phyloP scores from a whole-genome alignment of 164 flowering plant genomes.

The Aristolochia fimbriata region DNA sequence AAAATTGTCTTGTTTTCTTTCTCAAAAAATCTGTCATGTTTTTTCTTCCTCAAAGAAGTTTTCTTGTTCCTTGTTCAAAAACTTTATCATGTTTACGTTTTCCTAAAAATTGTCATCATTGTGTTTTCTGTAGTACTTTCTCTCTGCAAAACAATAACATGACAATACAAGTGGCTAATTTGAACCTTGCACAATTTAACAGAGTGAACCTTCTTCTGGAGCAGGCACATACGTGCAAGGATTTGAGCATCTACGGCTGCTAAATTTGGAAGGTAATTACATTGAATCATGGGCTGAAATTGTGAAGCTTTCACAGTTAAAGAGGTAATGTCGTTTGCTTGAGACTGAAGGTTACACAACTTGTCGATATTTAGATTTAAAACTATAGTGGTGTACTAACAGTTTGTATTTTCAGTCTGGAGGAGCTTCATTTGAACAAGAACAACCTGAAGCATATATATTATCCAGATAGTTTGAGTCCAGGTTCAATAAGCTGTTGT shows the following conservation, averaged over 20 bases:
- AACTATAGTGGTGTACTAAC: not conserved
- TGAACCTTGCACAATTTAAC: slow-evolving; percentile 3
- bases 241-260: slow-evolving; percentile 56
- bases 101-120: too few relatives aligned
- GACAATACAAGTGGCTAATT: not conserved
- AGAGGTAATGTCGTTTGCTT: slow-evolving; percentile 29
- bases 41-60: too few relatives aligned
- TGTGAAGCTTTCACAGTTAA: slow-evolving; percentile 57
- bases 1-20: too few relatives aligned
- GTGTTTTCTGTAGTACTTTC: too few relatives aligned
- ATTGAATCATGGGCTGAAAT: slow-evolving; percentile 75
- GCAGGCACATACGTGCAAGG: slow-evolving; percentile 36
- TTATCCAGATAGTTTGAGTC: slow-evolving; percentile 32
- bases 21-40: too few relatives aligned
- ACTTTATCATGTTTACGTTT: too few relatives aligned
- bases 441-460: slow-evolving; percentile 41
- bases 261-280: slow-evolving; percentile 79
- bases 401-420: slow-evolving; percentile 46
- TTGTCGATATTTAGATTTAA: not conserved
- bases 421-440: slow-evolving; percentile 86
- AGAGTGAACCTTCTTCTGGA: slow-evolving; percentile 38
- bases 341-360: not conserved
- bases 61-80: too few relatives aligned
- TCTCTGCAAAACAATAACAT: too few relatives aligned
- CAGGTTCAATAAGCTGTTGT: slow-evolving; percentile 10